phyloP scores from a whole-genome alignment of 306 rosid species.

The Trifolium pratense region DNA sequence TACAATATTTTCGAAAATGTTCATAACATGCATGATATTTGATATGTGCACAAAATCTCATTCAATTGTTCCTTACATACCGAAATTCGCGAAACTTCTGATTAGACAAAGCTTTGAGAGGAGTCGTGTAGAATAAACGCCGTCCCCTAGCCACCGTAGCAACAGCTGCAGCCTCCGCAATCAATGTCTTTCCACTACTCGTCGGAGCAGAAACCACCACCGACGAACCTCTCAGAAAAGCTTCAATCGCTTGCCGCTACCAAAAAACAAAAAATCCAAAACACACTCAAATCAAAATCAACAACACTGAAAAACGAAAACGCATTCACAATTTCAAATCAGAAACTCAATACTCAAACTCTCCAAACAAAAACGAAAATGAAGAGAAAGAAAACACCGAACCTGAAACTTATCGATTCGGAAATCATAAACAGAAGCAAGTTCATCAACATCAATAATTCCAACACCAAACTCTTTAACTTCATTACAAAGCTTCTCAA shows the following conservation, averaged over 20 bases:
- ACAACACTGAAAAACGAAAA: slow-evolving; percentile 61
- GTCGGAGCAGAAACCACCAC: slow-evolving; percentile 98
- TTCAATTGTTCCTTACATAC: slow-evolving; percentile 41
- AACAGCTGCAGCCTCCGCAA: slow-evolving; percentile 92
- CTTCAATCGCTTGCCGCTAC: slow-evolving; percentile 83
- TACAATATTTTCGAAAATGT: background rate
- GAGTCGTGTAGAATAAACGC: slow-evolving; percentile 86
- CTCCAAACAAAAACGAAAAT: background rate
- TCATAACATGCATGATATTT: too few relatives aligned
- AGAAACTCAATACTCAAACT: background rate
- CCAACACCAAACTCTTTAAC: slow-evolving; percentile 79
- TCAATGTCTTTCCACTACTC: slow-evolving; percentile 94
- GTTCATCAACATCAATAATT: slow-evolving; percentile 75
- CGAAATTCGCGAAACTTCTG: slow-evolving; percentile 98
- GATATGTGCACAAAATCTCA: background rate
- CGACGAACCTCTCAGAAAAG: slow-evolving; percentile 88
- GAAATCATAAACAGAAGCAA: slow-evolving; percentile 77
- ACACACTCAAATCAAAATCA: background rate
- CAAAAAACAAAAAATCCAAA: background rate
- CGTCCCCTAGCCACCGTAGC: slow-evolving; percentile 84
- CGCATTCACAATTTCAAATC: too few relatives aligned
- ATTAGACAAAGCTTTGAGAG: slow-evolving; percentile 95
- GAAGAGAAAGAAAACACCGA: background rate
- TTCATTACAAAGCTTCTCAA: slow-evolving; percentile 73
- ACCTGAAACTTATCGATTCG: slow-evolving; percentile 98